Evolutionary conservation across 768 basidiomycete genomes (phyloP).

Genomic region (Calvatia gigantea): DNA sequence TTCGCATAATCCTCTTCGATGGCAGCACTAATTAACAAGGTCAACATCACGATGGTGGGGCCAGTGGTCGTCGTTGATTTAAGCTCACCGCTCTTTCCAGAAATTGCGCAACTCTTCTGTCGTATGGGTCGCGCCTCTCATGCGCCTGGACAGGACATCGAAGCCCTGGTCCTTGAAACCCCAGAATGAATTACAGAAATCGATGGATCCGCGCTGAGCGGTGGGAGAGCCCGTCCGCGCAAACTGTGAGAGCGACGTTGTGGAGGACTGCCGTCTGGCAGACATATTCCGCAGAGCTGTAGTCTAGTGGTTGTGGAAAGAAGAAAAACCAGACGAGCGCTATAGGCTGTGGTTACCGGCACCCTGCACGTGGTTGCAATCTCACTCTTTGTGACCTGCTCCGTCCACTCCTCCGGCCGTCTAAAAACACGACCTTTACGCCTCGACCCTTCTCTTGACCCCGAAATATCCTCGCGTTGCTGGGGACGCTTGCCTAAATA

Average conservation of each 20-base stretch:
- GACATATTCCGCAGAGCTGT: slow-evolving; percentile 41
- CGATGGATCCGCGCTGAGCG: slow-evolving; percentile 50
- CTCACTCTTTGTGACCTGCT: background rate
- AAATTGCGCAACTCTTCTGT: slow-evolving; percentile 85
- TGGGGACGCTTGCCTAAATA: background rate
- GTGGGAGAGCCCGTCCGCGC: slow-evolving; percentile 54
- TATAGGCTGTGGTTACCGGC: background rate
- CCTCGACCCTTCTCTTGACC: background rate
- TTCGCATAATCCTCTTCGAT: slow-evolving; percentile 98
- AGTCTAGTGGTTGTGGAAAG: slow-evolving; percentile 8
- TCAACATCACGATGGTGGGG: slow-evolving; percentile 2
- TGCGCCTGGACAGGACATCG: slow-evolving; percentile 85
- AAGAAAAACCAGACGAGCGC: slow-evolving; percentile 1
- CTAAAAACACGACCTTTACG: background rate
- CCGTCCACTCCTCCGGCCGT: background rate
- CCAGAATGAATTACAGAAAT: slow-evolving; percentile 99
- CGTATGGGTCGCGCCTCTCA: slow-evolving; percentile 81
- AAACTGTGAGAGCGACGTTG: slow-evolving; percentile 74
- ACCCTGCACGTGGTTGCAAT: slow-evolving; percentile 7
- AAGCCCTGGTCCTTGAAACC: slow-evolving; percentile 82
- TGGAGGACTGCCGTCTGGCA: slow-evolving; percentile 76
- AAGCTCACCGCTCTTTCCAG: slow-evolving; percentile 89
- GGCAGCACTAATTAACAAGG: slow-evolving; percentile 49
- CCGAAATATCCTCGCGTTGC: background rate
- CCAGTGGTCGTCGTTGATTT: background rate